Evolutionary conservation across 805 yeast species (phyloP).

Genomic region (Saccharomyces mikatae): DNA sequence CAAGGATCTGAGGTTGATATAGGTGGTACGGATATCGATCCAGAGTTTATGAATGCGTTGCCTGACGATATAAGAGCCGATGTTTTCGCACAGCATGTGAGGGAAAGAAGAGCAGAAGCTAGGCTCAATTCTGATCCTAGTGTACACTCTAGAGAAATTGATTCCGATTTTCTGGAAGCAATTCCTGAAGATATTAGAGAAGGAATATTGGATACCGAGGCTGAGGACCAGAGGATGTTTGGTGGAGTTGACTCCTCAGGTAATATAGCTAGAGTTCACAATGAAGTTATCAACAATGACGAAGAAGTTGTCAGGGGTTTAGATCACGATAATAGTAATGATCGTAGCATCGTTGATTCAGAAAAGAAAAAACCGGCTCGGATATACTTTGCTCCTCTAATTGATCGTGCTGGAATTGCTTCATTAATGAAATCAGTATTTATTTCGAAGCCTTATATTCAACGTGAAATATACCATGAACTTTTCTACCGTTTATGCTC

Average conservation of each 20-base stretch:
- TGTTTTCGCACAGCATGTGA: conserved; percentile 74
- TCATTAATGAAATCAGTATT: conserved; percentile 63
- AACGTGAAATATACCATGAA: conserved; percentile 56
- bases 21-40: conserved; percentile 85
- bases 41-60: conserved; percentile 78
- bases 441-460: conserved; percentile 58
- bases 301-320: conserved; percentile 4
- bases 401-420: conserved; percentile 70
- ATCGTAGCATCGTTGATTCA: conserved; percentile 12
- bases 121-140: conserved; percentile 28
- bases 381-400: conserved; percentile 53
- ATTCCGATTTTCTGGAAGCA: conserved; percentile 72
- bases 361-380: conserved; percentile 25
- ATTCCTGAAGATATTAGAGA: conserved; percentile 61
- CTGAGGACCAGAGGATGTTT: conserved; percentile 11
- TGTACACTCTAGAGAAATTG: conserved; percentile 53
- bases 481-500: conserved; percentile 60
- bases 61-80: conserved; percentile 93
- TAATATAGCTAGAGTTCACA: conserved; percentile 17
- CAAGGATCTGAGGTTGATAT: conserved; percentile 78
- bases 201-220: conserved; percentile 53
- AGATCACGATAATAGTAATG: conserved; percentile 6
- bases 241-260: conserved; percentile 4
- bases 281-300: conserved; percentile 10
- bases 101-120: conserved; percentile 63